Evolutionary conservation across 2,329 filamentous ascomycete species (phyloP), one percentile per base, ranked within the genome.

Genomic region (Stachybotrys chartarum): DNA sequence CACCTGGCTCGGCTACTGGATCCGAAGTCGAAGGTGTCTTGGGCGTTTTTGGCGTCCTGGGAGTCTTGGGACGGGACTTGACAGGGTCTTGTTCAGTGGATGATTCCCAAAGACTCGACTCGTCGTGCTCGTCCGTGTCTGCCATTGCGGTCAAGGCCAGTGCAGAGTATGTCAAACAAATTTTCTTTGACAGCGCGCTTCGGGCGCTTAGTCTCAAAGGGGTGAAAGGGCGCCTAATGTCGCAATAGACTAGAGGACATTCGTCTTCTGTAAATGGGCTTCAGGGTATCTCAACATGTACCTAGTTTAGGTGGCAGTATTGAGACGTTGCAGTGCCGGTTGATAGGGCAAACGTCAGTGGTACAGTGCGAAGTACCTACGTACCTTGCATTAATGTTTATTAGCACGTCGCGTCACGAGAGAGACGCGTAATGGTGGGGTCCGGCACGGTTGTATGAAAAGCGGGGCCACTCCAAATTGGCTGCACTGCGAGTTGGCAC

Each of bases 81-180:
- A 62, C 59, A 50, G 64, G 61, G 52, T 65, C 59, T 54, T 68
- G 61, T 30, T 72, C 70, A 39, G 66, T 66, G 42, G 75, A 74
- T 10, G 78, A 80, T 44, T 71, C 69, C 72, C 77, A 78, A 52
- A 78, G 70, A 57, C 78, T 77, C n/a, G 73, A 69, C 57, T 80
- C 74, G 30, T 77, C 79, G 59, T 75, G 70, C 56, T 78, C 72
- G 49, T 68, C 67, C 53, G 74, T 64, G 66, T 77, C 76, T 42
- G 74, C 69, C 77, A 80, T 80, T 57, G 56, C 63, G 61, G 50
- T 14, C 35, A 6, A 14, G 24, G 24, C 24, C 24, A 24, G 24
- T 24, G 24, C 24, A 24, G 24, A 24, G 24, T 24, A 24, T 4
- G 24, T 4, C 24, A 24, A 24, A 24, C 24, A 24, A 24, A 24